Base-by-base conservation (phyloP, 495 filamentous ascomycete genomes). In the Articulospora tetracladia region DNA sequence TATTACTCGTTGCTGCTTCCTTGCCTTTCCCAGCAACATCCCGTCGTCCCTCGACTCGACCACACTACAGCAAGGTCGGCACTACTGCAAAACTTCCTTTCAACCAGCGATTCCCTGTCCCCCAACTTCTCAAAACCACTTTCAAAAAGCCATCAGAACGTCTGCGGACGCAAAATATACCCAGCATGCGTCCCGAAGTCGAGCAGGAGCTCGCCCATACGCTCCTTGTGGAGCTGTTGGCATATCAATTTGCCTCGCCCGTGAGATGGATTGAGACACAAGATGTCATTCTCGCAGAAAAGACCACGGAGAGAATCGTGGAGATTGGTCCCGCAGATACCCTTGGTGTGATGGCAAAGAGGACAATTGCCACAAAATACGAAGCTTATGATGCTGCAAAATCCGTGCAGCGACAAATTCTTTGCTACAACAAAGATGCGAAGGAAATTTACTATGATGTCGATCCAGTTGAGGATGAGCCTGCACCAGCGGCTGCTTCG, bases 381-480 rank as follows among this genome's bases (percentile, higher is more conserved):
- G 95, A 99, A 83, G 93, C 94, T 60, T 96, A 96, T 72, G 94
- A 99, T 74, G 94, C 95, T 27, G 94, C 94, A 27, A 92, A 91
- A 66, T 96, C 92, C 0, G 85, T 97, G 19, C 92, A 97, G 72
- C 85, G 94, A 65, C 93, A 98, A 74, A 98, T 99, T 73, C 85
- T 98, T 41, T 98, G 94, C 79, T 99, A 98, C 80, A 97, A 95
- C 76, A 99, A 99, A 74, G 94, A 99, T 70, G 91, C 92, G 11
- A 97, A 97, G 72, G 94, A 98, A 72, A 99, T 99, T 64, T 99
- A 99, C 78, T 99, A 99, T 73, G 93, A 96, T 72, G 91, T 96
- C 39, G 94, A 98, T 69, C 95, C 95, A 0, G 82, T 94, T 13
- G 92, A 96, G 68, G 94, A 98, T 46, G 93, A 97, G 75, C 82